Evolutionary conservation across 169 alveolate genomes (phyloP).

Genomic region (Perkinsus marinus): DNA sequence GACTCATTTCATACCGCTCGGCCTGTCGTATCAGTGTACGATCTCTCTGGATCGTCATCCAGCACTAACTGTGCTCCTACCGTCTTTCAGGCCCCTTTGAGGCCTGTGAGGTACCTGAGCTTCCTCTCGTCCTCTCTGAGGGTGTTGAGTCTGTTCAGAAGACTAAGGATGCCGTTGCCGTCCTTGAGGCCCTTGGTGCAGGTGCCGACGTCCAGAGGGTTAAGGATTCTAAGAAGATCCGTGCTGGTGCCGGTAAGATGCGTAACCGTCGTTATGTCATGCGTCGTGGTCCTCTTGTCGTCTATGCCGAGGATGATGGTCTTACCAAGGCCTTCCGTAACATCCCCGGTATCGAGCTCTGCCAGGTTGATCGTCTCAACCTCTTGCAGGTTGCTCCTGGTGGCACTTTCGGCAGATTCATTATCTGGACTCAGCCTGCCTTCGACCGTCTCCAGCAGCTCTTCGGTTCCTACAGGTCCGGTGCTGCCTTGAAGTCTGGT

Average conservation of each 20-base stretch:
- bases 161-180: constrained; percentile 74
- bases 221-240: constrained; percentile 45
- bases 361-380: constrained; percentile 86
- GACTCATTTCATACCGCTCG: no score
- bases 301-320: constrained; percentile 80
- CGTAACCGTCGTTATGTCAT: constrained; percentile 84
- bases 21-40: constrained; percentile 45
- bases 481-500: constrained; percentile 26
- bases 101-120: constrained; percentile 80
- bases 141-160: constrained; percentile 30
- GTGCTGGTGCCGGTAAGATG: constrained; percentile 87
- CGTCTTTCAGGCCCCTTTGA: constrained; percentile 88
- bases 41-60: constrained; percentile 31
- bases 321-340: constrained; percentile 90
- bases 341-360: constrained; percentile 88
- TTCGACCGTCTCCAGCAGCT: constrained; percentile 74
- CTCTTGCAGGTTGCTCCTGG: constrained; percentile 97
- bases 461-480: constrained; percentile 61
- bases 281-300: constrained; percentile 92
- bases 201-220: constrained; percentile 71
- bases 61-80: constrained; percentile 65
- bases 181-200: constrained; percentile 69
- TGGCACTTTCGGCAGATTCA: constrained; percentile 93
- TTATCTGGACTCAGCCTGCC: constrained; percentile 89
- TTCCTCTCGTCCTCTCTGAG: constrained; percentile 83